Conservation (phyloP, 352 stramenopile genomes). For the Globisporangium perplexum region DNA sequence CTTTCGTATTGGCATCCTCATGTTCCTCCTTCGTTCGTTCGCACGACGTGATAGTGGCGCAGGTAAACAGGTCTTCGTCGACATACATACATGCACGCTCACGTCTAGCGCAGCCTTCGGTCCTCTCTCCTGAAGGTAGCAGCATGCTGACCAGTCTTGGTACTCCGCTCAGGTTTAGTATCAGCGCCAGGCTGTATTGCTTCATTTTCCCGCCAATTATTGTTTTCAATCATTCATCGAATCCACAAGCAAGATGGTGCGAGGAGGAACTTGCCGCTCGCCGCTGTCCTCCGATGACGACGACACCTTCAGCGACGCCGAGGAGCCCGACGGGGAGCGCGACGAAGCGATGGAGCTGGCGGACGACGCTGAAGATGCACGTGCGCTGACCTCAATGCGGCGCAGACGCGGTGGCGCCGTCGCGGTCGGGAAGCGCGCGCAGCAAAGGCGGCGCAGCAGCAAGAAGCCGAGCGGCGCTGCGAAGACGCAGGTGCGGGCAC, state of each 20-base stretch:
- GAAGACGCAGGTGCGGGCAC: background rate
- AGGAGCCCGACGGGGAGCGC: background rate
- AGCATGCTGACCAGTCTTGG: too few species aligned
- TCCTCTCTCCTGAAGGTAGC: too few species aligned
- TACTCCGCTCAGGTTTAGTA: too few species aligned
- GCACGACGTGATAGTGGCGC: too few species aligned
- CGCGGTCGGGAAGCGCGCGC: background rate
- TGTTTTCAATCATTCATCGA: background rate
- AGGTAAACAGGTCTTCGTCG: too few species aligned
- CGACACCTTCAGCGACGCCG: slow-evolving; percentile 12
- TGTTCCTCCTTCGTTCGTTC: too few species aligned
- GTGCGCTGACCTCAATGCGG: background rate
- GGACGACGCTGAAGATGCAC: background rate
- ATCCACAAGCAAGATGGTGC: background rate
- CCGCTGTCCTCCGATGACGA: slow-evolving; percentile 48
- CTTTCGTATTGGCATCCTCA: too few species aligned
- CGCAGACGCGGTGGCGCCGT: background rate
- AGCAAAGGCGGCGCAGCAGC: background rate
- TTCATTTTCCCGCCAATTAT: too few species aligned
- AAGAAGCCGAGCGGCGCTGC: background rate
- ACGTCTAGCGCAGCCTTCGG: too few species aligned
- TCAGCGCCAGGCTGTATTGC: too few species aligned
- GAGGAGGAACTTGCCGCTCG: slow-evolving; percentile 36
- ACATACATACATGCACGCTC: too few species aligned
- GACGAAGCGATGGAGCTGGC: background rate